Percentiles rank a stretch among this genome's conserved stretches.
phyloP scores from a whole-genome alignment of 805 yeast genomes.

The Kodamaea leandrae region DNA sequence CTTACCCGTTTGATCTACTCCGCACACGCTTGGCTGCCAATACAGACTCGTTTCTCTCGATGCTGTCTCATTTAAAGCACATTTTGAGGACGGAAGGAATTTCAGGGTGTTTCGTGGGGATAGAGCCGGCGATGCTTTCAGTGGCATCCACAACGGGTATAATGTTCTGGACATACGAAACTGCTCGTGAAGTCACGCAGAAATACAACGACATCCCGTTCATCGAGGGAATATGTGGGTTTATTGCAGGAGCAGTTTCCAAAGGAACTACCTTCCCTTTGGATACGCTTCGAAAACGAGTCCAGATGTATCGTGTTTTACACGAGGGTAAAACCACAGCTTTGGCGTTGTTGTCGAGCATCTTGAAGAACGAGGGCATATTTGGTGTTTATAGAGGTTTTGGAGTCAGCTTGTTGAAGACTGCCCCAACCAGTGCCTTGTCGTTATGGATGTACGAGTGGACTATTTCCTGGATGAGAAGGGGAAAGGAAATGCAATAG shows the following conservation, averaged over 20 bases:
- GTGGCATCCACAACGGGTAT: constrained; percentile 71
- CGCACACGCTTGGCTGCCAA: constrained; percentile 84
- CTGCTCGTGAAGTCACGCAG: constrained; percentile 37
- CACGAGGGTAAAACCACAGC: constrained; percentile 12
- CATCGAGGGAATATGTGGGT: constrained; percentile 60
- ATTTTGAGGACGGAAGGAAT: constrained; percentile 37
- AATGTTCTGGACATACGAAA: constrained; percentile 68
- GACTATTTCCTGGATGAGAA: constrained; percentile 4
- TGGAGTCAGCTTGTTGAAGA: constrained; percentile 65
- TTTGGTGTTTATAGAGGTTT: constrained; percentile 75
- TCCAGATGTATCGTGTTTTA: constrained; percentile 52
- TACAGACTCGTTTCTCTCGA: constrained; percentile 38
- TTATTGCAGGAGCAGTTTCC: constrained; percentile 71
- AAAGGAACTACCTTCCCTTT: constrained; percentile 80
- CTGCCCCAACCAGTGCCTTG: constrained; percentile 76
- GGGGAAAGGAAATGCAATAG: not conserved
- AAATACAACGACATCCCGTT: constrained; percentile 31
- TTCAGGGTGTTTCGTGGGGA: constrained; percentile 50
- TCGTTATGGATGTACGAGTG: constrained; percentile 65
- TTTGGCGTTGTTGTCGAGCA: constrained; percentile 28
- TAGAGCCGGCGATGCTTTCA: constrained; percentile 52
- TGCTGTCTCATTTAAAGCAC: constrained; percentile 22
- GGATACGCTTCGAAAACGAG: constrained; percentile 75
- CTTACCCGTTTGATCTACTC: constrained; percentile 90
- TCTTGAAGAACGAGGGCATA: constrained; percentile 57